phyloP scores from a whole-genome alignment of 352 stramenopile species.

The Plasmopara viticola region DNA sequence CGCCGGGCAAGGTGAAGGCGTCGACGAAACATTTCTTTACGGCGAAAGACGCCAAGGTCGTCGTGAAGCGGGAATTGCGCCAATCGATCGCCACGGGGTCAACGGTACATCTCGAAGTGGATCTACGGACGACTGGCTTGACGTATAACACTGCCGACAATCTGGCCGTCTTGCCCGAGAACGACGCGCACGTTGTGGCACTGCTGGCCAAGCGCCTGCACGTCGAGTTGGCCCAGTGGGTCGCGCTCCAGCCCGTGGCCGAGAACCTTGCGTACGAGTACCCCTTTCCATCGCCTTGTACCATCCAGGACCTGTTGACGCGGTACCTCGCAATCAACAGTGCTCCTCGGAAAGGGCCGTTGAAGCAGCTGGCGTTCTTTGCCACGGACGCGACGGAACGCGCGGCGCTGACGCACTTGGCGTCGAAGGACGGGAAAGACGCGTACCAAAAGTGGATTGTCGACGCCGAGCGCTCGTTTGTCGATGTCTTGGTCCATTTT shows the following conservation, averaged over 20 bases:
- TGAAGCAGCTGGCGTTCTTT: slow-evolving; percentile 83
- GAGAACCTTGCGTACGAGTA: slow-evolving; percentile 50
- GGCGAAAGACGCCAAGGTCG: slow-evolving; percentile 71
- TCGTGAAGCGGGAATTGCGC: slow-evolving; percentile 90
- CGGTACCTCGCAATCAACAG: slow-evolving; percentile 93
- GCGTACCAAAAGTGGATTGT: slow-evolving; percentile 93
- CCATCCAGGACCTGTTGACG: slow-evolving; percentile 87
- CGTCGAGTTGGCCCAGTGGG: slow-evolving; percentile 89
- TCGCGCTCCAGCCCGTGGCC: slow-evolving; percentile 62
- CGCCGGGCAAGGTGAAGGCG: slow-evolving; percentile 49
- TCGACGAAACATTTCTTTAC: slow-evolving; percentile 91
- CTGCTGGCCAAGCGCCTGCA: slow-evolving; percentile 73
- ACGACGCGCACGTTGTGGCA: slow-evolving; percentile 74
- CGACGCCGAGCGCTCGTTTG: slow-evolving; percentile 85
- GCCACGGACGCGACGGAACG: slow-evolving; percentile 51
- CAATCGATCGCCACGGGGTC: slow-evolving; percentile 64
- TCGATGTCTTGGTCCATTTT: slow-evolving; percentile 87
- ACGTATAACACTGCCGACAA: slow-evolving; percentile 93
- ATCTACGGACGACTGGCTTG: slow-evolving; percentile 74
- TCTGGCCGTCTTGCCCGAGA: slow-evolving; percentile 89
- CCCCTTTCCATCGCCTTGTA: slow-evolving; percentile 94
- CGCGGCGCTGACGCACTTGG: slow-evolving; percentile 43
- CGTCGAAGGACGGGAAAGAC: slow-evolving; percentile 86
- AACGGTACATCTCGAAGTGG: slow-evolving; percentile 88
- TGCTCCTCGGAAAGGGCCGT: slow-evolving; percentile 71